Percentiles rank a stretch among this genome's conserved stretches.
Evolutionary conservation across 1,284 basidiomycete species (phyloP).

Genomic region (Chiua sp.): DNA sequence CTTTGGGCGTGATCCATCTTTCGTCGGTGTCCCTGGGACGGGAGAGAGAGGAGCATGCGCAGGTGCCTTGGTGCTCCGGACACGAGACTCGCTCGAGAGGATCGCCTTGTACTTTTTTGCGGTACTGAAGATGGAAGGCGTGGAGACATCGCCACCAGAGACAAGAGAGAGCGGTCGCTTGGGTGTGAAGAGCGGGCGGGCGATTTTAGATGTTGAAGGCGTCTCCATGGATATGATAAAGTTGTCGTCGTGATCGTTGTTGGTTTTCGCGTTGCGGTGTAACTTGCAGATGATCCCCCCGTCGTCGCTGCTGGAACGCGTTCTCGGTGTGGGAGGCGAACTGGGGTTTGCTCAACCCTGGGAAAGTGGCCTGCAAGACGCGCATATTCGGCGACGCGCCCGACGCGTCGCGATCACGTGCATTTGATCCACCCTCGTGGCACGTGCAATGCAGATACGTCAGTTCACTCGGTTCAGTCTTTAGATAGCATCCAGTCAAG

Average conservation of each 20-base stretch:
- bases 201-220: slow-evolving; percentile 36
- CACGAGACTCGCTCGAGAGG: slow-evolving; percentile 62
- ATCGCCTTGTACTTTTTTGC: slow-evolving; percentile 73
- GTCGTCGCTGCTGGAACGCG: slow-evolving; percentile 9
- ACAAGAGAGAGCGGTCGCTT: slow-evolving; percentile 53
- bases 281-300: slow-evolving; percentile 3
- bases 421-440: too few species aligned
- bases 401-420: slow-evolving; percentile 36
- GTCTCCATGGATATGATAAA: slow-evolving; percentile 13
- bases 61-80: slow-evolving; percentile 42
- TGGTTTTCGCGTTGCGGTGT: too few species aligned
- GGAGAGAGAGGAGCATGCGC: slow-evolving; percentile 47
- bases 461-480: too few species aligned
- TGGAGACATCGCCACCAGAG: slow-evolving; percentile 31
- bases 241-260: neutral
- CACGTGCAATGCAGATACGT: too few species aligned
- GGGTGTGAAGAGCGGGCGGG: slow-evolving; percentile 55
- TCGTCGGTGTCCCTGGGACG: slow-evolving; percentile 60
- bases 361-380: slow-evolving; percentile 32
- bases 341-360: slow-evolving; percentile 33
- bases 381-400: slow-evolving; percentile 16
- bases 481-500: too few species aligned
- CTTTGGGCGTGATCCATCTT: slow-evolving; percentile 52
- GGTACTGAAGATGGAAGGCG: slow-evolving; percentile 51
- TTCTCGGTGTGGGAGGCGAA: neutral